Conservation (phyloP, 2,329 filamentous ascomycete genomes). For the Coniochaeta sp. region DNA sequence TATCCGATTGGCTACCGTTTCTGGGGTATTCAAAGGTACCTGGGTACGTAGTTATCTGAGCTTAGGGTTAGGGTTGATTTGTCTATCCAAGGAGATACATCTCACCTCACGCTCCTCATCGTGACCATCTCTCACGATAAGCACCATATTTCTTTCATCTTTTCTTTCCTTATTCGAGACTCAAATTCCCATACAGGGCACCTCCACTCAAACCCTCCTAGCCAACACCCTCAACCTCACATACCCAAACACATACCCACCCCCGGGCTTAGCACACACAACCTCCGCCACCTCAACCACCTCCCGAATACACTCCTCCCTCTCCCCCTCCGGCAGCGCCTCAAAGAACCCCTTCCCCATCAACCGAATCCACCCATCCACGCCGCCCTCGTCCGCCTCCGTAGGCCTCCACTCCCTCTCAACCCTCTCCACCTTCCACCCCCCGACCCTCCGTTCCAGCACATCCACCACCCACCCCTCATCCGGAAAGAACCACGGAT, state of each 20-base stretch:
- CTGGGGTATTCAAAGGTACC: not conserved
- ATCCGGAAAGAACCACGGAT: constrained; percentile 69
- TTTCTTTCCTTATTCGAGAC: no score
- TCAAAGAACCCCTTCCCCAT: constrained; percentile 56
- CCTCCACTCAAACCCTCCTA: constrained; percentile 11
- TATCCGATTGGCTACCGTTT: not conserved
- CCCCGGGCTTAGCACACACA: constrained; percentile 48
- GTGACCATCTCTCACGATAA: no score
- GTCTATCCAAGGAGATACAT: no score
- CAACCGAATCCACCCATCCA: constrained; percentile 59
- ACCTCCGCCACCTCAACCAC: constrained; percentile 45
- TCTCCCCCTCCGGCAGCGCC: constrained; percentile 34
- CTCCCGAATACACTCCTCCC: constrained; percentile 47
- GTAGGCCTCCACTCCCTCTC: constrained; percentile 63
- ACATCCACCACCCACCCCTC: constrained; percentile 46
- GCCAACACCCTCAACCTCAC: constrained; percentile 45
- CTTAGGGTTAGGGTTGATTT: no score
- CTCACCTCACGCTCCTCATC: no score
- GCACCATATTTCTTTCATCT: no score
- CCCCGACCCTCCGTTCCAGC: constrained; percentile 34
- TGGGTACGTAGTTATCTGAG: not conserved
- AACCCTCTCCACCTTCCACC: constrained; percentile 40
- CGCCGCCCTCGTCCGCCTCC: constrained; percentile 45
- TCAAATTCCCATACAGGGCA: no score
- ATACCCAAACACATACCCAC: constrained; percentile 48